Evolutionary conservation across 2,329 filamentous ascomycete species (phyloP).

Genomic region (Penicillium thymicola): DNA sequence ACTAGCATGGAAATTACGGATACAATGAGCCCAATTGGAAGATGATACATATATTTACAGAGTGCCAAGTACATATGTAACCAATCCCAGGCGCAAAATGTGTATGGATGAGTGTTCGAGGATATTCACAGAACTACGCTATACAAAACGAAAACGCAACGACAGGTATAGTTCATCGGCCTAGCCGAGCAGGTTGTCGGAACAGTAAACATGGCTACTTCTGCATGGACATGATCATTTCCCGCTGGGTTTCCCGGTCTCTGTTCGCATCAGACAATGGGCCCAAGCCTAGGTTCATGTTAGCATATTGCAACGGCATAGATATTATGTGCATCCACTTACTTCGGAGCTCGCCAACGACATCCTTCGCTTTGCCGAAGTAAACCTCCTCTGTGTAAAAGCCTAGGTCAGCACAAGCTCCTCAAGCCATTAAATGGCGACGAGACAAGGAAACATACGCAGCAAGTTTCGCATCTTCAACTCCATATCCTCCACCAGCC

Average conservation of each 20-base stretch:
- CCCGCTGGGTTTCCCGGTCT: slow-evolving; percentile 80
- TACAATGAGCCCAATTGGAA: slow-evolving; percentile 5
- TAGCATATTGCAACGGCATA: slow-evolving; percentile 8
- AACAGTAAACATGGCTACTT: slow-evolving; percentile 25
- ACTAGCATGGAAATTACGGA: neutral
- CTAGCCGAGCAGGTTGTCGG: slow-evolving; percentile 5
- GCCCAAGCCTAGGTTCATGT: slow-evolving; percentile 54
- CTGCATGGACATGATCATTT: slow-evolving; percentile 70
- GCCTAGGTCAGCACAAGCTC: slow-evolving; percentile 15
- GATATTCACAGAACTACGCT: slow-evolving; percentile 17
- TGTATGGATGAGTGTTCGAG: slow-evolving; percentile 3
- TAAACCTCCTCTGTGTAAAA: slow-evolving; percentile 75
- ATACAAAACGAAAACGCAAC: slow-evolving; percentile 16
- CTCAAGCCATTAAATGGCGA: neutral
- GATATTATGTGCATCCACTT: slow-evolving; percentile 27
- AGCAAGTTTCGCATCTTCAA: slow-evolving; percentile 97
- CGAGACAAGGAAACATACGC: slow-evolving; percentile 42
- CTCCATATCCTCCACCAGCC: slow-evolving; percentile 98
- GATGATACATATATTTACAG: neutral
- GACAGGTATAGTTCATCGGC: slow-evolving; percentile 10
- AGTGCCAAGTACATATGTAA: neutral
- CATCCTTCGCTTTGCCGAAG: slow-evolving; percentile 98
- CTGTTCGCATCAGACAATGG: slow-evolving; percentile 79
- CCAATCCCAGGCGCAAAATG: neutral
- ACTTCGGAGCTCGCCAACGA: slow-evolving; percentile 92